These are phyloP conservation scores for Cystoisospora suis DNA, from an alignment of 169 alveolate genomes.

Conservation along the genomic window DNA sequence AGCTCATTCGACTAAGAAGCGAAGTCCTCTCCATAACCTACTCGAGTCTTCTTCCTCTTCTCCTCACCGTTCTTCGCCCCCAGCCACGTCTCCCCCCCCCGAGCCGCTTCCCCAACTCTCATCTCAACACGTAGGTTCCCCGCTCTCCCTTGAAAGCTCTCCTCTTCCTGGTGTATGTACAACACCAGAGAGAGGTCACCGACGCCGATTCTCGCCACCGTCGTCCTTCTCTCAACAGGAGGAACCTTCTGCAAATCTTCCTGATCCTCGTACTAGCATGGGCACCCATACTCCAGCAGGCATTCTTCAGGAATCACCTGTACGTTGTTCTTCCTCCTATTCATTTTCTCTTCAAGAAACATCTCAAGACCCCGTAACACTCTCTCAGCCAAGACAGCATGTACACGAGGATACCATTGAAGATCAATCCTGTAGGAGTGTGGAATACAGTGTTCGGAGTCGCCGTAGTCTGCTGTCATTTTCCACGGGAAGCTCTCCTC, in stretches of 20 bases:
- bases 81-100: not conserved
- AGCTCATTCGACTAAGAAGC: not conserved
- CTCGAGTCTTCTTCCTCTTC: not conserved
- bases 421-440: not conserved
- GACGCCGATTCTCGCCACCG: not conserved
- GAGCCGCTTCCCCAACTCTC: not conserved
- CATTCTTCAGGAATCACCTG: not conserved
- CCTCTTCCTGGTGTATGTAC: not conserved
- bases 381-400: not conserved
- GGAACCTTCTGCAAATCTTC: too few species aligned
- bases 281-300: not conserved
- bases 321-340: not conserved
- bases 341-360: not conserved
- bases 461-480: not conserved
- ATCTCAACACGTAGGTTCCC: not conserved
- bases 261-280: too few species aligned
- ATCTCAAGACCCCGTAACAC: not conserved
- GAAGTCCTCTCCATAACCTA: not conserved
- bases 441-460: not conserved
- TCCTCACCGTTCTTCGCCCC: not conserved
- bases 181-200: too few species aligned
- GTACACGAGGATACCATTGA: not conserved
- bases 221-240: not conserved
- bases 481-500: conserved; percentile 12
- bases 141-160: not conserved